Evolutionary conservation across 768 basidiomycete species (phyloP).

Genomic region (Melanogaster broomeanus): DNA sequence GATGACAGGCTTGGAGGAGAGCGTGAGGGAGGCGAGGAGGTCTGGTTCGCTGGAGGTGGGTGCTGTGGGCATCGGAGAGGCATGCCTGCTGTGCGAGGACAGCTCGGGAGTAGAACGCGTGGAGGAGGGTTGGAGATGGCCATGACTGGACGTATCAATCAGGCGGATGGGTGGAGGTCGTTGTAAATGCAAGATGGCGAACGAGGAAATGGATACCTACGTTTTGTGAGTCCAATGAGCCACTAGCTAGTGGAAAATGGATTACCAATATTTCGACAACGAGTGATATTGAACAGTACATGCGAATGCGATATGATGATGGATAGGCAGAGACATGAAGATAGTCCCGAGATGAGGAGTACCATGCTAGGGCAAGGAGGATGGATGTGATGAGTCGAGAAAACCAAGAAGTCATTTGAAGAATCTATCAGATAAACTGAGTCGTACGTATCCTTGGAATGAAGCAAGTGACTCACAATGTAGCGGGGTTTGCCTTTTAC

Average conservation of each 20-base stretch:
- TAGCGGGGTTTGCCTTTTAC: slow-evolving; percentile 64
- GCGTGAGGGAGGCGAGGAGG: slow-evolving; percentile 59
- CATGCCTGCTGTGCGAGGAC: slow-evolving; percentile 19
- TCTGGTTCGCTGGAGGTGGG: slow-evolving; percentile 48
- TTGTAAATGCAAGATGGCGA: slow-evolving; percentile 58
- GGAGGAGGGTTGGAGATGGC: slow-evolving; percentile 29
- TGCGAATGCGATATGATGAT: slow-evolving; percentile 34
- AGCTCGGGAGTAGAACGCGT: slow-evolving; percentile 45
- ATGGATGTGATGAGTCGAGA: slow-evolving; percentile 53
- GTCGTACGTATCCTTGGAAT: not conserved
- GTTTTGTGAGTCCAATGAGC: not conserved
- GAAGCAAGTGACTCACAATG: slow-evolving; percentile 46
- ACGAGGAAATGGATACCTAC: slow-evolving; percentile 56
- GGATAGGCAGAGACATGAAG: slow-evolving; percentile 38
- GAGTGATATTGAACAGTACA: slow-evolving; percentile 51
- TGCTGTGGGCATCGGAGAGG: slow-evolving; percentile 26
- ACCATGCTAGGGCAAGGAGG: slow-evolving; percentile 45
- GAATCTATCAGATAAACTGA: slow-evolving; percentile 39
- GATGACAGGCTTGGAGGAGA: slow-evolving; percentile 66
- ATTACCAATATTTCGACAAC: slow-evolving; percentile 57
- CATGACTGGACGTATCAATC: slow-evolving; percentile 54
- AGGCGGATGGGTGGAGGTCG: slow-evolving; percentile 73
- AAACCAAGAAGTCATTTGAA: slow-evolving; percentile 63
- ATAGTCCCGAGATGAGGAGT: slow-evolving; percentile 40
- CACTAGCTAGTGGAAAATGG: not conserved